phyloP scores from a whole-genome alignment of 139 green algal genomes.

The Chlamydomonas sphaeroides region DNA sequence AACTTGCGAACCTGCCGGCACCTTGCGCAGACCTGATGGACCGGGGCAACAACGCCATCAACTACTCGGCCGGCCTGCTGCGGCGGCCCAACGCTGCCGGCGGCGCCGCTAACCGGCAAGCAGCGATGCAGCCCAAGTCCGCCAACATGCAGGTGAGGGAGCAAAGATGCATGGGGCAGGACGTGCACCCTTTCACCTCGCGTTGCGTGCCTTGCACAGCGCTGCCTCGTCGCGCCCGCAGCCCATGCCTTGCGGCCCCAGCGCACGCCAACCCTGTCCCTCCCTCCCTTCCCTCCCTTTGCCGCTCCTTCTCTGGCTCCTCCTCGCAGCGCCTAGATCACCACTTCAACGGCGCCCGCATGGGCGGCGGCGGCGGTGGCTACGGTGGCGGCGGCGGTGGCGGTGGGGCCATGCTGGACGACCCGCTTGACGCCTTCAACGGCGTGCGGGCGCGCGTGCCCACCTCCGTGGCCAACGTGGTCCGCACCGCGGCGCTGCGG shows the following conservation, averaged over 20 bases:
- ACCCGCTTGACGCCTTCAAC: conserved; percentile 63
- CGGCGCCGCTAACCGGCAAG: conserved; percentile 29
- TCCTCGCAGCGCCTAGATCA: conserved; percentile 63
- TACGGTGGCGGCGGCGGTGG: not conserved
- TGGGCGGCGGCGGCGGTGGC: conserved; percentile 2
- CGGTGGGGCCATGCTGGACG: conserved; percentile 43
- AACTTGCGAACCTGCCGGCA: too few relatives aligned
- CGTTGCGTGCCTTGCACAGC: too few relatives aligned
- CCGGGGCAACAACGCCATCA: not conserved
- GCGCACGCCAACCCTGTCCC: too few relatives aligned
- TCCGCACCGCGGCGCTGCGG: conserved; percentile 47
- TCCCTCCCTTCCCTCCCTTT: not conserved
- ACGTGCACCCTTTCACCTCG: too few relatives aligned
- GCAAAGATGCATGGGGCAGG: too few relatives aligned
- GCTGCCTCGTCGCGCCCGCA: too few relatives aligned
- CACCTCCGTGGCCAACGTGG: conserved; percentile 50
- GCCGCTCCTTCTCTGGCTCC: not conserved
- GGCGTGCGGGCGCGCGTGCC: conserved; percentile 50
- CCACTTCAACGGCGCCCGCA: conserved; percentile 52
- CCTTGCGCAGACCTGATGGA: conserved; percentile 2
- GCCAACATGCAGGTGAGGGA: conserved; percentile 52
- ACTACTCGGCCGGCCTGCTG: conserved; percentile 1
- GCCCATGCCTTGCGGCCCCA: too few relatives aligned
- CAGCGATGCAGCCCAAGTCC: conserved; percentile 55
- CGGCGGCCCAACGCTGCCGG: conserved; percentile 49